phyloP scores from a whole-genome alignment of 2,329 filamentous ascomycete genomes.

The Xylaria sp. region DNA sequence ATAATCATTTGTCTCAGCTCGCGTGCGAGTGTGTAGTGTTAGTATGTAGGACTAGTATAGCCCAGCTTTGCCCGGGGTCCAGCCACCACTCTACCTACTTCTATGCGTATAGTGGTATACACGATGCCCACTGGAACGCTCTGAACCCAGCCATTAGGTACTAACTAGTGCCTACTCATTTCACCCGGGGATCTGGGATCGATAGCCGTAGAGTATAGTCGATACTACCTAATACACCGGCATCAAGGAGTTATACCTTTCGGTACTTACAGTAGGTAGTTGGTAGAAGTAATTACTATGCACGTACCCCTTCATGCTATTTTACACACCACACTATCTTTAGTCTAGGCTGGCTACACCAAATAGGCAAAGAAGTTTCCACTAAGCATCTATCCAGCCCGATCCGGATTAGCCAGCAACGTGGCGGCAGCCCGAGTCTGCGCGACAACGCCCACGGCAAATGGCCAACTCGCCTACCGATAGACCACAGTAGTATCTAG shows the following conservation, averaged over 20 bases:
- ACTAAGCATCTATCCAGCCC: neutral
- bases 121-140: no score
- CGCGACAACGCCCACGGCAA: constrained; percentile 9
- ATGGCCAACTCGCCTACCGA: constrained; percentile 16
- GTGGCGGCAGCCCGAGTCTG: neutral
- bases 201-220: no score
- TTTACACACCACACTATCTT: neutral
- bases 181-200: no score
- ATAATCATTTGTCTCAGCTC: constrained; percentile 27
- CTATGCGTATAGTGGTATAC: no score
- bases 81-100: neutral
- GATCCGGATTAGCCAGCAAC: constrained; percentile 2
- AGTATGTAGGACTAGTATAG: neutral
- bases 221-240: no score
- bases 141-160: no score
- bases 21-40: constrained; percentile 11
- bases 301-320: neutral
- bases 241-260: no score
- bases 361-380: neutral
- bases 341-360: no score
- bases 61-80: neutral
- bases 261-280: no score
- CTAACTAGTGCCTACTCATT: no score
- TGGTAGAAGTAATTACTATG: no score
- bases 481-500: no score